Base-by-base conservation (phyloP, 257 asterid species). In the Thymus quinquecostatus region DNA sequence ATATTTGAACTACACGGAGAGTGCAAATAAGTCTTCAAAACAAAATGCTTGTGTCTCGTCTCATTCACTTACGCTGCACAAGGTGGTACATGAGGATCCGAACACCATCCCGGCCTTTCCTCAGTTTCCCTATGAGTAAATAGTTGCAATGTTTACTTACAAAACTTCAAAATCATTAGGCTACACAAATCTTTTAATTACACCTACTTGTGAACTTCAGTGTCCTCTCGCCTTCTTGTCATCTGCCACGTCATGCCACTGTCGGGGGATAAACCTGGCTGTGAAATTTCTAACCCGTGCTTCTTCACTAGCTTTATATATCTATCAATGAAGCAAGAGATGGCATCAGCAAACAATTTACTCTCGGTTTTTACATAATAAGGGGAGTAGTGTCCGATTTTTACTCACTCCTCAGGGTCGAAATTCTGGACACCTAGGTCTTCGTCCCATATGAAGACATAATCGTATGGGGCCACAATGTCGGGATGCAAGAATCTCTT, bases 401-500 rank as follows among this genome's bases (percentile, higher is more conserved):
- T 41, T 34, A 76, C 97, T 85, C 69, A 90, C 98, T 86, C 86
- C 86, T 92, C 97, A 10, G 90, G 86, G 71, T 88, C 86, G 68
- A 92, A 92, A 60, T 90, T 80, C 62, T 89, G 89, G 49, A 93
- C 94, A 4, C 97, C 98, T 63, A 90, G 78, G 73, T 93, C 98
- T 82, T 90, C 98, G 57, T 93, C 98, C 98, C 98, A 91, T 62
- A 91, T 86, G 68, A 86, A 87, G 70, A 91, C 87, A 70, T 87
- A 93, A 76, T 93, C 98, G 56, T 84, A 89, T 8, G 92, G 88
- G 10, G 96, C 95, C 75, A 92, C 84, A 40, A 92, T 88, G 79
- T 92, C 97, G 0, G 97, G 98, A 59, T 92, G 96, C 78, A 92
- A 80, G 82, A 92, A 88, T 43, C 98, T 89, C 80, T 92, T 92